Percentiles rank a stretch among this genome's conserved stretches.
Evolutionary conservation across 2,329 filamentous ascomycete genomes (phyloP).

Genomic region (Apiospora kogelbergensis): DNA sequence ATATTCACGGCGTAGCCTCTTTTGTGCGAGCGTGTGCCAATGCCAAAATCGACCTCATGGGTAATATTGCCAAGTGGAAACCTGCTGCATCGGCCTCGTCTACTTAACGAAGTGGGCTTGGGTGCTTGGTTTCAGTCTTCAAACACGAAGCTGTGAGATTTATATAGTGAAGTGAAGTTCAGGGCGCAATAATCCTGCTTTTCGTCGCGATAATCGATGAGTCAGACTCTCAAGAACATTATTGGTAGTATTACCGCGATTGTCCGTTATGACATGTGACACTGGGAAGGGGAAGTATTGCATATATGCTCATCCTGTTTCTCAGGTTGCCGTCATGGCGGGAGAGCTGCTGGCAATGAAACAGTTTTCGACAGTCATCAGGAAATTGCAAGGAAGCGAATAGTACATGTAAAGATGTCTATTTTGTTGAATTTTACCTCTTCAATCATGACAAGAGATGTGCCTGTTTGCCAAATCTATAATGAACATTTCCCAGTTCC

Average conservation of each 20-base stretch:
- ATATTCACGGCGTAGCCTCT: neutral
- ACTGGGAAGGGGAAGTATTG: neutral
- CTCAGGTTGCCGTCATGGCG: no score
- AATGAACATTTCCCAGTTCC: neutral
- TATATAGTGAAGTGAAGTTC: neutral
- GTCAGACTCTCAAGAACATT: neutral
- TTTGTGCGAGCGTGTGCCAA: slow-evolving; percentile 3
- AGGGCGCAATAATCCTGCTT: neutral
- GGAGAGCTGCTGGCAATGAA: no score
- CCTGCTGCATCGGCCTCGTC: neutral
- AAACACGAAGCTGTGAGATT: neutral
- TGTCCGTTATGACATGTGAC: neutral
- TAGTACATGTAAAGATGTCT: neutral
- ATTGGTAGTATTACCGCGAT: neutral
- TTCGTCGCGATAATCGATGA: neutral
- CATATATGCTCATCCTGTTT: no score
- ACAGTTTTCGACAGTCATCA: no score
- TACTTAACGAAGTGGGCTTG: neutral
- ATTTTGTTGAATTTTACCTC: neutral
- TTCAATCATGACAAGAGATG: neutral
- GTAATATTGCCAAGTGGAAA: slow-evolving; percentile 1
- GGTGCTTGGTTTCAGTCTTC: no score
- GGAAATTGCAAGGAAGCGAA: no score
- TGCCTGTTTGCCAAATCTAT: neutral
- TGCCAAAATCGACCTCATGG: slow-evolving; percentile 4